phyloP scores from a whole-genome alignment of 306 rosid genomes.

The Sechiopsis laciniata region DNA sequence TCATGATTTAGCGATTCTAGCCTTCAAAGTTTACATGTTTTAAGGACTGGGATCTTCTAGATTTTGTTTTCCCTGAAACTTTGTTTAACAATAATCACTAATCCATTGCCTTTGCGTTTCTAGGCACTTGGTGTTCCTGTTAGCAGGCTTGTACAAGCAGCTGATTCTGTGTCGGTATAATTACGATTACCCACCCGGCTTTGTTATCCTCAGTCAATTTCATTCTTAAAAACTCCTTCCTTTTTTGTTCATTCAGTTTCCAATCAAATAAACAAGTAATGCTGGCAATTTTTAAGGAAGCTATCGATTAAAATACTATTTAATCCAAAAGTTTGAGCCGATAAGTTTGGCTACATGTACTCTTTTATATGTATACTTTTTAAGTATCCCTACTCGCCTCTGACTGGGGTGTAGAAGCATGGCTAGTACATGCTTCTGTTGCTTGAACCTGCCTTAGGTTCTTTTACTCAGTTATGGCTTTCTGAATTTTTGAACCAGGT shows the following conservation, averaged over 20 bases:
- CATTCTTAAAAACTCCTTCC: not conserved
- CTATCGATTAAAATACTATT: not conserved
- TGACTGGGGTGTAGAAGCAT: not conserved
- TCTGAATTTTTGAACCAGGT: conserved; percentile 43
- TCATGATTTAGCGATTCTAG: not conserved
- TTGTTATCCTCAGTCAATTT: not conserved
- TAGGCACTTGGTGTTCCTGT: conserved; percentile 96
- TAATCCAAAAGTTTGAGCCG: not conserved
- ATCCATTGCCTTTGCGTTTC: conserved; percentile 16
- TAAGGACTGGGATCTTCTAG: not conserved
- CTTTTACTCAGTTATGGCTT: not conserved
- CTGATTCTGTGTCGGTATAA: conserved; percentile 73
- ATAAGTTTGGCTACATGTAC: not conserved
- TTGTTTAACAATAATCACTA: not conserved
- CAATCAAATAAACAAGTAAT: not conserved
- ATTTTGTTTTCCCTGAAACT: not conserved
- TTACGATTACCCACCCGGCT: conserved; percentile 1
- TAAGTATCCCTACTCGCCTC: not conserved
- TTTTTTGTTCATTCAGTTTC: not conserved
- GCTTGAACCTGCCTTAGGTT: not conserved
- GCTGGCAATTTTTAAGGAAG: not conserved
- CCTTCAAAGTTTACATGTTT: not conserved
- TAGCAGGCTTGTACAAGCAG: conserved; percentile 76
- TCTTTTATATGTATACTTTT: not conserved
- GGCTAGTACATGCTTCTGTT: not conserved